Evolutionary conservation across 2,329 filamentous ascomycete species (phyloP), one percentile per base, ranked within the genome.

Genomic region (Phaeophleospora eucalypticola): DNA sequence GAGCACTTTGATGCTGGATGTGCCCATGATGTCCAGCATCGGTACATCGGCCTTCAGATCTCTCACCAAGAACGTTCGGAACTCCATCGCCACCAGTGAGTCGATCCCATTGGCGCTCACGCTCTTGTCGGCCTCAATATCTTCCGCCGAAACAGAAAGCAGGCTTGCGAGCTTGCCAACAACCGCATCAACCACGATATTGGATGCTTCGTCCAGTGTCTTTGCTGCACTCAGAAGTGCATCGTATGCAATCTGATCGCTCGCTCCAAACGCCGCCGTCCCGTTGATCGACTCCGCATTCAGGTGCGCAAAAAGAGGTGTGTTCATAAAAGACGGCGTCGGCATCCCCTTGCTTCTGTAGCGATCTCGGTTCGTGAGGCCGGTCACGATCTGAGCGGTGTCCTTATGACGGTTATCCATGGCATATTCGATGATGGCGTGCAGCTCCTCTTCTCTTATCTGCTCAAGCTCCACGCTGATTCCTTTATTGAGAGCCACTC

Each of bases 51-150:
- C 34, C 34, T 36, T 36, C 7, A 36, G 6, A 16, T 36, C 34
- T n/a, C 34, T 36, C 6, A 36, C 34, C 37, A 40, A 27, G 14
- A 40, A 21, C 20, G 37, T 40, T 19, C 37, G 17, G 12, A 43
- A 43, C 40, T 43, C 40, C 21, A 33, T 33, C 21, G 32, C 40
- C 4, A 43, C 40, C 16, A 43, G 17, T 27, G 40, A 43, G 16
- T 32, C 41, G 21, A 40, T 24, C 7, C 37, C 37, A 27, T 36
- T 15, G 2, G 29, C 41, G 19, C n/a, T 27, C 18, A 35, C 29
- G 4, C 16, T 27, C 29, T 36, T 43, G 10, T 17, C 19, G 4
- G 41, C n/a, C 16, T 36, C 41, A 8, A 43, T 36, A 3, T 36
- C 41, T 14, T 43, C 41, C 18, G 34, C 29, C 4, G 41, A 21